A percentile compares a stretch with the other conserved stretches of the same genome.
phyloP scores from a whole-genome alignment of 2,329 filamentous ascomycete genomes.

The Fusarium neocosmosporiellum region DNA sequence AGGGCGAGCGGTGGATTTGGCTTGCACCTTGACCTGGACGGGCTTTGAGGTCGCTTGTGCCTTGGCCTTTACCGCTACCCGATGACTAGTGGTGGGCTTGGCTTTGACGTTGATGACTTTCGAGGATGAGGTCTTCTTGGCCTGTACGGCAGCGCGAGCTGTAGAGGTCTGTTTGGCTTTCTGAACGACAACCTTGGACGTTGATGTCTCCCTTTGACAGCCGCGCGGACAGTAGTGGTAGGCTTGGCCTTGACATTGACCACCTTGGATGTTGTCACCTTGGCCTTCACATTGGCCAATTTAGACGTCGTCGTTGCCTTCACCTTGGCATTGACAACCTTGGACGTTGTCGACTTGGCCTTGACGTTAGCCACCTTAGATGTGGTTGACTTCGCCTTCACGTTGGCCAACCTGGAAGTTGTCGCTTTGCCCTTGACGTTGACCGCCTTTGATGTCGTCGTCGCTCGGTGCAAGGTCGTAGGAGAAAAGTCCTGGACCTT shows the following conservation, averaged over 20 bases:
- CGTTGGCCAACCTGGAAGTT: not conserved
- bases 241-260: not conserved
- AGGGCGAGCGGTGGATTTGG: not conserved
- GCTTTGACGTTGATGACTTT: not conserved
- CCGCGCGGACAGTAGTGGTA: not conserved
- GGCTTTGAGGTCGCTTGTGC: not conserved
- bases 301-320: not conserved
- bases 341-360: not conserved
- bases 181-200: not conserved
- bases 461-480: not conserved
- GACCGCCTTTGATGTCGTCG: not conserved
- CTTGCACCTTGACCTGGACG: not conserved
- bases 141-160: not conserved
- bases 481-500: slow-evolving; percentile 4
- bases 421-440: not conserved
- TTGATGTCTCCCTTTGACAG: not conserved
- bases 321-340: not conserved
- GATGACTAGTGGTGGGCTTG: not conserved
- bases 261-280: not conserved
- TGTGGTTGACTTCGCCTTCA: not conserved
- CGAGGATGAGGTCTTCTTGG: not conserved
- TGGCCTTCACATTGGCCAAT: not conserved
- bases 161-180: not conserved
- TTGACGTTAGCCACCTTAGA: not conserved
- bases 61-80: not conserved